A percentile compares a stretch with the other conserved stretches of the same genome.
These are phyloP conservation scores for Tetrahymena elliotti DNA, from an alignment of 73 alveolate species.

Conservation along the genomic window DNA sequence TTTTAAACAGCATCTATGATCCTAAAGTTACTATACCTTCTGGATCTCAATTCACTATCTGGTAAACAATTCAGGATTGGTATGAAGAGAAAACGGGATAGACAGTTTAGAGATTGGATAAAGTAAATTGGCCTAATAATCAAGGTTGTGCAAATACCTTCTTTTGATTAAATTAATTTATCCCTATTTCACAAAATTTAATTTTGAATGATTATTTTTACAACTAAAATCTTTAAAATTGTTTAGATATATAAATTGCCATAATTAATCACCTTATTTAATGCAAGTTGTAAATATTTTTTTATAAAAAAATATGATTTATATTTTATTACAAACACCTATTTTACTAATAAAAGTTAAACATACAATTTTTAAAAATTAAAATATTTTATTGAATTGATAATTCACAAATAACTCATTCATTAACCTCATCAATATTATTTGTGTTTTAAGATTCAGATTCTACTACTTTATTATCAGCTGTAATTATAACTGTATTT, in stretches of 20 bases:
- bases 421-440: not conserved
- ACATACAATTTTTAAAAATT: not conserved
- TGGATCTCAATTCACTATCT: not conserved
- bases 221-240: no score
- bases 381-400: not conserved
- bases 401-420: not conserved
- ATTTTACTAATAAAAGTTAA: not conserved
- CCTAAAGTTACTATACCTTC: not conserved
- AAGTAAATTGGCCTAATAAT: not conserved
- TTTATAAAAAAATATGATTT: no score
- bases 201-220: no score
- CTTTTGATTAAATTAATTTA: no score
- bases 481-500: no score
- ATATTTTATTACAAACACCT: no score
- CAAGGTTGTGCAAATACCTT: not conserved
- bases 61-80: not conserved
- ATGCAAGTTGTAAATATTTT: no score
- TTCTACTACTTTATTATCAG: not conserved
- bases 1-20: not conserved
- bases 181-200: no score
- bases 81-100: not conserved
- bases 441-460: no score
- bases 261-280: no score
- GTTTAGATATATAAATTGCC: no score
- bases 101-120: not conserved